Evolutionary conservation across 495 filamentous ascomycete species (phyloP), one percentile per base, ranked within the genome.

Genomic region (Entonaema liquescens): DNA sequence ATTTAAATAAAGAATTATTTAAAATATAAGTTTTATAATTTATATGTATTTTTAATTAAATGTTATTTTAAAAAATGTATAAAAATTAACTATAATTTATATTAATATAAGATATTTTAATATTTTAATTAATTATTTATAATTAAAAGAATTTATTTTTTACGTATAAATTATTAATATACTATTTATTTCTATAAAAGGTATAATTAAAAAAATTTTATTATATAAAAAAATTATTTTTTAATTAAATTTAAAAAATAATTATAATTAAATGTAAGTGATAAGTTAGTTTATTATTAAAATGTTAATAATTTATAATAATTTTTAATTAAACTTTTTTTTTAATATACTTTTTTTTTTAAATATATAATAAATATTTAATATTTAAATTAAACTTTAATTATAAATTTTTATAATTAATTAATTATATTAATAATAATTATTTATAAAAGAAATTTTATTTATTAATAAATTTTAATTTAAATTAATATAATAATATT

Each of bases 281-380:
- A 31, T 31, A 31, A 31, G 7, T 7, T 3, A 31, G 7, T 31
- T 31, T 31, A 31, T 7, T 7, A 31, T 56, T 56, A 56, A 35
- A 35, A 35, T 21, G 5, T 56, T 56, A 56, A 35, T 35, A 35
- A 56, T 21, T 35, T 56, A 56, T 35, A 56, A 21, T 19, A 21
- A 23, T 50, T 50, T 50, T 9, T 56, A 56, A 35, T 5, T 35
- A 9, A 56, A n/a, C 31, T 36, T 56, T 35, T 31, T 56, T 35
- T 56, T 35, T 35, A 56, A 35, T 4, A 28, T 31, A 35, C 35
- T 11, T 25, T 56, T 36, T 35, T 19, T 28, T 56, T n/a, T n/a
- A n/a, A 56, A 56, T 56, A 35, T 56, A 56, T 35, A 56, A 35
- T 35, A 35, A 35, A 53, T 28, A 56, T 21, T 36, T 36, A 56